These are phyloP conservation scores for Malus asiatica DNA, from an alignment of 306 rosid species.

Conservation along the genomic window DNA sequence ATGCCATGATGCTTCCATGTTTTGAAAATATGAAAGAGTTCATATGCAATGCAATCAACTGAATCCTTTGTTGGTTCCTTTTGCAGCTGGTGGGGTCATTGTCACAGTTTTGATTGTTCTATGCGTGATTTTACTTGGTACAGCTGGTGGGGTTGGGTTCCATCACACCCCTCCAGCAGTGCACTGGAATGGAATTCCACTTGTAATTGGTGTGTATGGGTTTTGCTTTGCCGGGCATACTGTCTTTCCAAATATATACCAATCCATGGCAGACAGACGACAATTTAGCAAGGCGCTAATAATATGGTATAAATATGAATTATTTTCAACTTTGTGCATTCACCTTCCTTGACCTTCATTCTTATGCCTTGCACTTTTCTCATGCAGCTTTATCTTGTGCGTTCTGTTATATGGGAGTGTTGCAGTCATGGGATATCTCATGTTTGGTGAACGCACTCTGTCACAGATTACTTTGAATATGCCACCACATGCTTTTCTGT, in stretches of 20 bases:
- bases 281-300: constrained; percentile 45
- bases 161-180: constrained; percentile 39
- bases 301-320: constrained; percentile 21
- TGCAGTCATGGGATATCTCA: constrained; percentile 63
- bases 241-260: constrained; percentile 77
- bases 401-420: constrained; percentile 47
- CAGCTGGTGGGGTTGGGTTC: constrained; percentile 53
- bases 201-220: constrained; percentile 68
- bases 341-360: not conserved
- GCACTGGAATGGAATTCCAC: constrained; percentile 68
- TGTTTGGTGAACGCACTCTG: constrained; percentile 57
- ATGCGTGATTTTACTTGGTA: constrained; percentile 50
- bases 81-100: constrained; percentile 73
- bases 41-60: not conserved
- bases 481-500: constrained; percentile 43
- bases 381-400: constrained; percentile 55
- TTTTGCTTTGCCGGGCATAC: constrained; percentile 83
- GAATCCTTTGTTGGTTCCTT: constrained; percentile 12
- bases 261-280: constrained; percentile 73
- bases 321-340: not conserved
- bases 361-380: constrained; percentile 3
- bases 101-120: constrained; percentile 40
- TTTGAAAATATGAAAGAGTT: not conserved
- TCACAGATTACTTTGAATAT: constrained; percentile 73
- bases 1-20: not conserved